A percentile compares a stretch with the other conserved stretches of the same genome.
These are phyloP conservation scores for Cryptococcus sp. DNA, from an alignment of 1,284 basidiomycete species.

Conservation along the genomic window DNA sequence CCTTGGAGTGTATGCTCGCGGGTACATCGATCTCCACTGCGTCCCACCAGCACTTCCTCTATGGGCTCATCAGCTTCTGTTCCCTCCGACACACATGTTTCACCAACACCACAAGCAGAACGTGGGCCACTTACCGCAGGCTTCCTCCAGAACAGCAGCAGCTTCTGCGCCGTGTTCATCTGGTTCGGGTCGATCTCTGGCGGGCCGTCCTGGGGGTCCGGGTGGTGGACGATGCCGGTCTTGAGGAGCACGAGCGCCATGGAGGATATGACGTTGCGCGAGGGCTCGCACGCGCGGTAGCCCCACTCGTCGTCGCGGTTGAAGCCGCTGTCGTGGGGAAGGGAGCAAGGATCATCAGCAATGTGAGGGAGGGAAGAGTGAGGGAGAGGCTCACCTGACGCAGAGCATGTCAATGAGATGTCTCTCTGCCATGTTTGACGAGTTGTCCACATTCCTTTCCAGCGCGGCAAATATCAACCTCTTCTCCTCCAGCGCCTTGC, in stretches of 20 bases:
- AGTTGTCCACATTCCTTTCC: constrained; percentile 98
- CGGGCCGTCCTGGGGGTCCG: constrained; percentile 21
- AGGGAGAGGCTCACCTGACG: constrained; percentile 72
- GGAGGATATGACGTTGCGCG: constrained; percentile 93
- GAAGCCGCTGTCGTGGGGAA: constrained; percentile 69
- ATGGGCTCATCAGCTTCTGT: neutral
- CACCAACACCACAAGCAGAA: neutral
- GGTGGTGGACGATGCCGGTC: constrained; percentile 80
- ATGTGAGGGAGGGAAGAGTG: neutral
- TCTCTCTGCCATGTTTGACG: constrained; percentile 98
- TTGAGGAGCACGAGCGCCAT: constrained; percentile 97
- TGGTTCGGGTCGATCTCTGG: constrained; percentile 73
- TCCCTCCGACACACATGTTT: neutral
- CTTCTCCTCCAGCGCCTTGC: constrained; percentile 81
- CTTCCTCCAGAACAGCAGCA: constrained; percentile 97
- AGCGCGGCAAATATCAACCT: constrained; percentile 94
- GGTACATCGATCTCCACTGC: constrained; percentile 85
- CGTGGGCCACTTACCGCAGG: constrained; percentile 69
- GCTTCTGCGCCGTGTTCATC: constrained; percentile 95
- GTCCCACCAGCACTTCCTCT: constrained; percentile 99
- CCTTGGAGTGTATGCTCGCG: constrained; percentile 38
- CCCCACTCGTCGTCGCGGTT: constrained; percentile 96
- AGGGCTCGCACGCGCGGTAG: constrained; percentile 90
- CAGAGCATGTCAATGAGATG: constrained; percentile 99
- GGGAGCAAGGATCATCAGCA: neutral